Evolutionary conservation across 768 basidiomycete genomes (phyloP).

Genomic region (Suillus ampliporus): DNA sequence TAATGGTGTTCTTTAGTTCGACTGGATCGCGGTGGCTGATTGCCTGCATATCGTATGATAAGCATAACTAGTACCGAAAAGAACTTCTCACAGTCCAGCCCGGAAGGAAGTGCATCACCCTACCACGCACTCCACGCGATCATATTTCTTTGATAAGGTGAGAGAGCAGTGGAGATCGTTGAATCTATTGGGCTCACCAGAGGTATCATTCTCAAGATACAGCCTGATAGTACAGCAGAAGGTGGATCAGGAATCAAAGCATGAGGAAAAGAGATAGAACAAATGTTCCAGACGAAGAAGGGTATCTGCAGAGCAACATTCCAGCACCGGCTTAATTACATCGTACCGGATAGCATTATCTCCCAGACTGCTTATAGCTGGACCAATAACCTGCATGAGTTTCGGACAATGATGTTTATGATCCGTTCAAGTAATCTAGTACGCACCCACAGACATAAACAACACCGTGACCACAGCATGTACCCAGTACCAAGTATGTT

Average conservation of each 20-base stretch:
- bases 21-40: too few relatives aligned
- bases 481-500: too few relatives aligned
- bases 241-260: slow-evolving; percentile 21
- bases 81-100: too few relatives aligned
- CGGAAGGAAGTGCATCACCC: too few relatives aligned
- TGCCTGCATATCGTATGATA: too few relatives aligned
- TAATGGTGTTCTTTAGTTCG: too few relatives aligned
- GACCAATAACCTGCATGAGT: slow-evolving; percentile 7
- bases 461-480: too few relatives aligned
- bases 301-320: slow-evolving; percentile 73
- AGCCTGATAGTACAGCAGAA: slow-evolving; percentile 54
- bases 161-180: slow-evolving; percentile 9
- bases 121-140: too few relatives aligned
- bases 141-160: slow-evolving; percentile 59
- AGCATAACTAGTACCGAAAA: too few relatives aligned
- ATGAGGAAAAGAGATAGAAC: slow-evolving; percentile 30
- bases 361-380: slow-evolving; percentile 71
- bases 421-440: too few relatives aligned
- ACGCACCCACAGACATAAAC: too few relatives aligned
- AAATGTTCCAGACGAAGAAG: slow-evolving; percentile 71
- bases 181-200: slow-evolving; percentile 44
- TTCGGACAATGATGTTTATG: background rate
- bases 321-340: slow-evolving; percentile 74
- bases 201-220: slow-evolving; percentile 58
- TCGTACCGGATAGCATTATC: slow-evolving; percentile 57